A percentile compares a stretch with the other conserved stretches of the same genome.
phyloP scores from a whole-genome alignment of 805 yeast species.

The Kluyveromyces siamensis region DNA sequence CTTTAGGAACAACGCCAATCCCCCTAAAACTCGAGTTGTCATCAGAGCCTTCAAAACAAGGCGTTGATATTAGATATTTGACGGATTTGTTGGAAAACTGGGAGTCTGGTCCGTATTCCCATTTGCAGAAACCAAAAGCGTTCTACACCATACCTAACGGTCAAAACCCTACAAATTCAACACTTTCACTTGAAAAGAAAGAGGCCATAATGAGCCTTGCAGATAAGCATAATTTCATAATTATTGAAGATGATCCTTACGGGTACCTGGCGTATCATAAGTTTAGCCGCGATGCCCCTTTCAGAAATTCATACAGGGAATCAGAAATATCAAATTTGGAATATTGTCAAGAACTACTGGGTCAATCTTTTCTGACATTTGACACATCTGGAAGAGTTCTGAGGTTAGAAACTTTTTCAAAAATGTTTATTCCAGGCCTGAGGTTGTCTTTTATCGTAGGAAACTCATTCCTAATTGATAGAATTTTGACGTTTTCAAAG shows the following conservation, averaged over 20 bases:
- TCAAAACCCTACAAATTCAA: slow-evolving; percentile 78
- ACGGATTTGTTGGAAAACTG: slow-evolving; percentile 49
- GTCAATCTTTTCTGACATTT: slow-evolving; percentile 53
- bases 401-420: slow-evolving; percentile 70
- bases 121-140: slow-evolving; percentile 45
- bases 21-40: slow-evolving; percentile 44
- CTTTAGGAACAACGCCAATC: slow-evolving; percentile 48
- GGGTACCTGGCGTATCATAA: slow-evolving; percentile 41
- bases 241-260: slow-evolving; percentile 83
- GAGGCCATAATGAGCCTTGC: slow-evolving; percentile 49
- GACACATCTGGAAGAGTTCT: slow-evolving; percentile 72
- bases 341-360: slow-evolving; percentile 35
- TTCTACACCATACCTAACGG: slow-evolving; percentile 72
- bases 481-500: slow-evolving; percentile 49
- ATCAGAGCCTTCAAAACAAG: slow-evolving; percentile 10
- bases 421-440: slow-evolving; percentile 71
- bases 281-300: slow-evolving; percentile 5
- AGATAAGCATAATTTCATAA: slow-evolving; percentile 56
- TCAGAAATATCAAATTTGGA: slow-evolving; percentile 14
- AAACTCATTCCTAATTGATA: slow-evolving; percentile 48
- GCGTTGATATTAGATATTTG: slow-evolving; percentile 52
- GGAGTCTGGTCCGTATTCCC: slow-evolving; percentile 32
- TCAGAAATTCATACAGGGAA: slow-evolving; percentile 4
- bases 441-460: slow-evolving; percentile 69
- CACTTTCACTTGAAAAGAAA: slow-evolving; percentile 51